Conservation (phyloP, 495 filamentous ascomycete genomes). For the Talaromyces ruber region DNA sequence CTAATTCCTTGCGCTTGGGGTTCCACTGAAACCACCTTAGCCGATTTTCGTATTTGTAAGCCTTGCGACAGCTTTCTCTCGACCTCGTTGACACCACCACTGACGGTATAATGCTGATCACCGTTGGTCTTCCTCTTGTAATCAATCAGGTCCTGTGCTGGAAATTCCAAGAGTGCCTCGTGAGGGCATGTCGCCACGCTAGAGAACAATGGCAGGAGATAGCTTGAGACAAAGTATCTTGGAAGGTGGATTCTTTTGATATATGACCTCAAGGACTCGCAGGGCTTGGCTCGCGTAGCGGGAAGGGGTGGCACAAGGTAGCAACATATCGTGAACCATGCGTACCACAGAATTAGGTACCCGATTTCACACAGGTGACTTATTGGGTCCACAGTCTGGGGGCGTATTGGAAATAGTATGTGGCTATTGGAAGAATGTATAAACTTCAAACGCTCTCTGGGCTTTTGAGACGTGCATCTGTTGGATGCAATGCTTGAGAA, state of each 20-base stretch:
- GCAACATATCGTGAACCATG: conserved; percentile 39
- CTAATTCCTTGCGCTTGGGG: background rate
- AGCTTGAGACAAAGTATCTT: conserved; percentile 26
- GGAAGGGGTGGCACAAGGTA: conserved; percentile 1
- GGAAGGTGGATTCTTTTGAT: conserved; percentile 36
- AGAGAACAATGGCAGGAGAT: conserved; percentile 44
- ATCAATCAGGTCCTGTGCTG: conserved; percentile 36
- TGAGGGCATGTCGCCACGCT: conserved; percentile 46
- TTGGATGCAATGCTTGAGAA: no score
- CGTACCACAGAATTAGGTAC: conserved; percentile 35
- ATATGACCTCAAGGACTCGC: conserved; percentile 37
- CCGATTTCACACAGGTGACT: conserved; percentile 27
- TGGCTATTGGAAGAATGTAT: conserved; percentile 44
- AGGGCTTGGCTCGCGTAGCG: conserved; percentile 19
- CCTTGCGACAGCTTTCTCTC: conserved; percentile 33
- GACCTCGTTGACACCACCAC: conserved; percentile 35
- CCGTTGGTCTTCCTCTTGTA: conserved; percentile 36
- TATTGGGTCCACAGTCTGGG: conserved; percentile 8
- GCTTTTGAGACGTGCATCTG: no score
- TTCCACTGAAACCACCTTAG: conserved; percentile 5
- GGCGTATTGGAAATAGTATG: conserved; percentile 28
- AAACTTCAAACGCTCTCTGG: conserved; percentile 10
- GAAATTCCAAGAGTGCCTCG: conserved; percentile 36
- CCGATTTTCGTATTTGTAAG: conserved; percentile 13
- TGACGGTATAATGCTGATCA: conserved; percentile 39